A percentile compares a stretch with the other conserved stretches of the same genome.
Evolutionary conservation across 169 alveolate genomes (phyloP).

Genomic region (Cryptosporidium sp.): DNA sequence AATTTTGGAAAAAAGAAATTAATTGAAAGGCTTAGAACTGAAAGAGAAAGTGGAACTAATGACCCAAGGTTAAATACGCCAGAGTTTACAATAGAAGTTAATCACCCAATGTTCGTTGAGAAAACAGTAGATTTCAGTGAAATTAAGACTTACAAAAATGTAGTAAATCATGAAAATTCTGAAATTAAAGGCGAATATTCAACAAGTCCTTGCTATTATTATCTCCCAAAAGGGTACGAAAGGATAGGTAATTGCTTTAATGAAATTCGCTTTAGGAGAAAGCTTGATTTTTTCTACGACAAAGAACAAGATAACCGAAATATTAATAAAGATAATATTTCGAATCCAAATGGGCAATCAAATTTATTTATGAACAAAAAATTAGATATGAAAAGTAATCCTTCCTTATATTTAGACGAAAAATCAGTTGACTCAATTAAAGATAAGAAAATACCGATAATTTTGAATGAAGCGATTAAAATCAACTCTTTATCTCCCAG

Average conservation of each 20-base stretch:
- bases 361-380: too few species aligned
- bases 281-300: not conserved
- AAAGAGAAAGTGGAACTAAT: slow-evolving; percentile 22
- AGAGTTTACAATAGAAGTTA: slow-evolving; percentile 43
- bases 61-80: slow-evolving; percentile 65
- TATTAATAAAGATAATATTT: not conserved
- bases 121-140: slow-evolving; percentile 1
- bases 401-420: not conserved
- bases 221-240: slow-evolving; percentile 60
- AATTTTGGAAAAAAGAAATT: slow-evolving; percentile 10
- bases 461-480: not conserved
- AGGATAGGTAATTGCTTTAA: slow-evolving; percentile 20
- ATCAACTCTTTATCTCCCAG: not conserved
- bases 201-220: slow-evolving; percentile 22
- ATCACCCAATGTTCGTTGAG: slow-evolving; percentile 10
- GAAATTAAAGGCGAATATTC: not conserved
- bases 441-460: not conserved
- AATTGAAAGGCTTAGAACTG: slow-evolving; percentile 17
- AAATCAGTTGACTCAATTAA: too few species aligned
- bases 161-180: slow-evolving; percentile 18
- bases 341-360: not conserved
- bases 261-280: slow-evolving; percentile 33
- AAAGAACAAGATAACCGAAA: not conserved
- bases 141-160: slow-evolving; percentile 40
- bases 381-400: too few species aligned